Evolutionary conservation across 2,329 filamentous ascomycete genomes (phyloP).

Genomic region (Paracoccidioides lutzii): DNA sequence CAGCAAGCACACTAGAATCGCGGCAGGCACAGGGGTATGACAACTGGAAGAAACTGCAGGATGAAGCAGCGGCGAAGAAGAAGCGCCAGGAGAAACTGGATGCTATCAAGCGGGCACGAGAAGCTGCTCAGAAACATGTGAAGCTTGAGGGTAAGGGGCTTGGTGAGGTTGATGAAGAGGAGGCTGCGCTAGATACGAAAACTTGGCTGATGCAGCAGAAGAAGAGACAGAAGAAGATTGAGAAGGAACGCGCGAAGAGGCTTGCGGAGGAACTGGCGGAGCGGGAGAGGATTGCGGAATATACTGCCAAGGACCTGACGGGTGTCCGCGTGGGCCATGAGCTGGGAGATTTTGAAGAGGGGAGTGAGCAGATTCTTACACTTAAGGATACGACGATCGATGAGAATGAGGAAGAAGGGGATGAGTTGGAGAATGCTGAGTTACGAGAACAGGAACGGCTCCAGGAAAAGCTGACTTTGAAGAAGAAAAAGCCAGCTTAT

Average conservation of each 20-base stretch:
- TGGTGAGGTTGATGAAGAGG: constrained; percentile 58
- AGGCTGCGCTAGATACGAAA: constrained; percentile 59
- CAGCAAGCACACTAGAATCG: constrained; percentile 70
- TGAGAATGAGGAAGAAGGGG: constrained; percentile 71
- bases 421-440: constrained; percentile 53
- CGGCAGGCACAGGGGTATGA: constrained; percentile 31
- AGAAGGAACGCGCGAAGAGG: constrained; percentile 54
- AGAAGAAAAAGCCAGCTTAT: constrained; percentile 83
- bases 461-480: constrained; percentile 61
- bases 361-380: constrained; percentile 75
- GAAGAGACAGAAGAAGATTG: constrained; percentile 87
- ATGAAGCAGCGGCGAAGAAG: constrained; percentile 58
- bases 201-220: constrained; percentile 81
- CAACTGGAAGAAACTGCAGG: constrained; percentile 47
- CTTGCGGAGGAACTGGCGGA: constrained; percentile 66
- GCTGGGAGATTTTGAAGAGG: constrained; percentile 61
- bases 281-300: constrained; percentile 59
- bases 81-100: constrained; percentile 69
- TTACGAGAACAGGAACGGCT: constrained; percentile 31
- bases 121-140: constrained; percentile 62
- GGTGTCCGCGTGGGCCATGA: constrained; percentile 90
- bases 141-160: constrained; percentile 72
- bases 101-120: constrained; percentile 74
- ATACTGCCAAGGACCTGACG: constrained; percentile 73
- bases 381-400: constrained; percentile 87